Percentiles rank a stretch among this genome's conserved stretches.
These are phyloP conservation scores for Tulasnella calospora DNA, from an alignment of 768 basidiomycete species.

Conservation along the genomic window DNA sequence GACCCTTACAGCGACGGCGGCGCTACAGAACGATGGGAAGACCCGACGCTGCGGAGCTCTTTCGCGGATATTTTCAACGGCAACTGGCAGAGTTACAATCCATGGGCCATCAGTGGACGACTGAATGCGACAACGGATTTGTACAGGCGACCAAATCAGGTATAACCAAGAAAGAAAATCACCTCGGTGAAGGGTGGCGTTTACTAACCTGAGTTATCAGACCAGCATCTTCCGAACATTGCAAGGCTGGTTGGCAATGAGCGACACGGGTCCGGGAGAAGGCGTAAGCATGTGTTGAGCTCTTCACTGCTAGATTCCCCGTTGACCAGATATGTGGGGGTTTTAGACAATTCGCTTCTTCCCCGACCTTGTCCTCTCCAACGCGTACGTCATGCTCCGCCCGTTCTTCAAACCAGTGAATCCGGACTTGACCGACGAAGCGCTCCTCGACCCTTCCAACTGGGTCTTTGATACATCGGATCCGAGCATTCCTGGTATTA, in stretches of 20 bases:
- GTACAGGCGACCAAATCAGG: slow-evolving; percentile 28
- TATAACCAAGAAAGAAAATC: background rate
- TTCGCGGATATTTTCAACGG: slow-evolving; percentile 32
- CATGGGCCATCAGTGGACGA: slow-evolving; percentile 31
- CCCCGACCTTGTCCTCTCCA: slow-evolving; percentile 60
- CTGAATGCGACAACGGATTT: slow-evolving; percentile 28
- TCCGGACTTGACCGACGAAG: slow-evolving; percentile 12
- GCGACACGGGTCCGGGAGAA: slow-evolving; percentile 61
- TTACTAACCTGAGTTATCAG: slow-evolving; percentile 27
- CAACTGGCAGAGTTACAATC: slow-evolving; percentile 30
- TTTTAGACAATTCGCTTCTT: slow-evolving; percentile 46
- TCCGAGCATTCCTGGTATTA: slow-evolving; percentile 19
- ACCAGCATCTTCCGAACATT: slow-evolving; percentile 45
- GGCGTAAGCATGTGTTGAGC: slow-evolving; percentile 38
- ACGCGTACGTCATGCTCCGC: slow-evolving; percentile 66
- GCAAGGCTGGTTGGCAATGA: slow-evolving; percentile 74
- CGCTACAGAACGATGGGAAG: slow-evolving; percentile 32
- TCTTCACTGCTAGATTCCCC: background rate
- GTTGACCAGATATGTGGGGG: background rate
- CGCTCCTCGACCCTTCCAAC: slow-evolving; percentile 18
- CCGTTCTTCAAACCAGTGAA: slow-evolving; percentile 62
- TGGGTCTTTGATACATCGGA: slow-evolving; percentile 24
- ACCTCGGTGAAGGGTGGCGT: background rate
- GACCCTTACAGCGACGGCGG: slow-evolving; percentile 33
- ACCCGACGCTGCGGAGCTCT: slow-evolving; percentile 29